These are phyloP conservation scores for Saccharomyces uvarum DNA, from an alignment of 1,139 yeast species.

Conservation along the genomic window DNA sequence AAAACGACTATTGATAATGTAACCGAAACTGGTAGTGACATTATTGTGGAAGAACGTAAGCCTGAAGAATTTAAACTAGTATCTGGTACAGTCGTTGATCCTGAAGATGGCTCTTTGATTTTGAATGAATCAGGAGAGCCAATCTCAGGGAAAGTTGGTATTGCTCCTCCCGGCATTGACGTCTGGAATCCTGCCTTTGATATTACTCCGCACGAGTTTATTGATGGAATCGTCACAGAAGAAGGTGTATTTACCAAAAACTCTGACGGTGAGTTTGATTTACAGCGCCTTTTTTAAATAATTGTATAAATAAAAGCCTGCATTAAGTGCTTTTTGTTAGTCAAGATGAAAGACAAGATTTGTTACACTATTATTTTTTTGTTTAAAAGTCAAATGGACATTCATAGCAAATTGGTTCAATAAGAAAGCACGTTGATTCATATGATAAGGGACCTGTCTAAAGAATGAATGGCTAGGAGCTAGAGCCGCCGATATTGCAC, in stretches of 20 bases:
- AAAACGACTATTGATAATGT: conserved; percentile 75
- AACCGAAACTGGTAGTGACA: conserved; percentile 61
- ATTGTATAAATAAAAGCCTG: too few species aligned
- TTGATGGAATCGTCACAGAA: conserved; percentile 88
- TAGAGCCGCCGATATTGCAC: too few species aligned
- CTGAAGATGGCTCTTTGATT: conserved; percentile 28
- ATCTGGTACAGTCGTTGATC: conserved; percentile 52
- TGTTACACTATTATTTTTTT: too few species aligned
- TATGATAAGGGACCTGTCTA: too few species aligned
- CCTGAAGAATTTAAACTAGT: conserved; percentile 68
- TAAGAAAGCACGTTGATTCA: too few species aligned
- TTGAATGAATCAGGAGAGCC: conserved; percentile 33
- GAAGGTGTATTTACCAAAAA: conserved; percentile 46
- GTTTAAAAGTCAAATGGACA: too few species aligned
- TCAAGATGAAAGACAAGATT: too few species aligned
- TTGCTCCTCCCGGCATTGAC: conserved; percentile 76
- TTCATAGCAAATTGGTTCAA: too few species aligned
- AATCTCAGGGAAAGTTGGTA: conserved; percentile 55
- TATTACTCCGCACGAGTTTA: conserved; percentile 73
- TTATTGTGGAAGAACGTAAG: conserved; percentile 84
- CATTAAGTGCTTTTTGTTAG: too few species aligned
- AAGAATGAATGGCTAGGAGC: too few species aligned
- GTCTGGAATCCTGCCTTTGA: conserved; percentile 98
- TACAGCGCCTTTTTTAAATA: conserved; percentile 15
- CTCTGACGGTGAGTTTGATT: conserved; percentile 39